A percentile compares a stretch with the other conserved stretches of the same genome.
phyloP scores from a whole-genome alignment of 805 yeast genomes.

The Scheffersomyces amazonensis region DNA sequence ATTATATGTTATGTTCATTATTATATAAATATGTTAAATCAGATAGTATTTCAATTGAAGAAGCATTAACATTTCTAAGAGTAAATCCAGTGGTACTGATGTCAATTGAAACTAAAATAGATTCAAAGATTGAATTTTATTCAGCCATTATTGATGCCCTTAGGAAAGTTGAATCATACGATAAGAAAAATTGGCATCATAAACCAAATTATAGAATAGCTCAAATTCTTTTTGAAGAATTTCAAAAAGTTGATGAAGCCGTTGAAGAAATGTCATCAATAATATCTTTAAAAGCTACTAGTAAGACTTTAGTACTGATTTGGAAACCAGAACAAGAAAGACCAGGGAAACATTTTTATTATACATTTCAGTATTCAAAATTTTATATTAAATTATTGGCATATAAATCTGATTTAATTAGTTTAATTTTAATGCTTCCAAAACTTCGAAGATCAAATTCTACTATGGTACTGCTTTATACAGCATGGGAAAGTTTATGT shows the following conservation, averaged over 20 bases:
- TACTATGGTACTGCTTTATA: constrained; percentile 64
- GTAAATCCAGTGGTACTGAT: constrained; percentile 27
- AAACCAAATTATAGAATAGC: constrained; percentile 76
- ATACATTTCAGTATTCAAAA: constrained; percentile 64
- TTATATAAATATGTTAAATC: constrained; percentile 52
- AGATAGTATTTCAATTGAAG: constrained; percentile 27
- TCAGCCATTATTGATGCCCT: constrained; percentile 44
- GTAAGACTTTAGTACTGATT: constrained; percentile 72
- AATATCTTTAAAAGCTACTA: constrained; percentile 62
- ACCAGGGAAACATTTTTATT: constrained; percentile 89
- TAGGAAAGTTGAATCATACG: constrained; percentile 48
- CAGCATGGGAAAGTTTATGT: constrained; percentile 67
- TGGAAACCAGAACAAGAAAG: constrained; percentile 94
- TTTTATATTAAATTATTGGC: constrained; percentile 59
- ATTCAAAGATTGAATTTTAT: constrained; percentile 26
- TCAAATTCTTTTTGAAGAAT: constrained; percentile 52
- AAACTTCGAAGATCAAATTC: constrained; percentile 77
- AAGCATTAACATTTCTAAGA: constrained; percentile 40
- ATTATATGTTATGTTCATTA: constrained; percentile 59
- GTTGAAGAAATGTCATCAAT: constrained; percentile 60
- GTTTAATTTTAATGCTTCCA: constrained; percentile 59
- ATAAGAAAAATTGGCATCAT: constrained; percentile 91
- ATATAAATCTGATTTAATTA: constrained; percentile 52
- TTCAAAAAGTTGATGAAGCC: constrained; percentile 53
- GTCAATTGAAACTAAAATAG: constrained; percentile 1